Base-by-base conservation (phyloP, 176 grass and related monocot species). In the Triticum turgidum region DNA sequence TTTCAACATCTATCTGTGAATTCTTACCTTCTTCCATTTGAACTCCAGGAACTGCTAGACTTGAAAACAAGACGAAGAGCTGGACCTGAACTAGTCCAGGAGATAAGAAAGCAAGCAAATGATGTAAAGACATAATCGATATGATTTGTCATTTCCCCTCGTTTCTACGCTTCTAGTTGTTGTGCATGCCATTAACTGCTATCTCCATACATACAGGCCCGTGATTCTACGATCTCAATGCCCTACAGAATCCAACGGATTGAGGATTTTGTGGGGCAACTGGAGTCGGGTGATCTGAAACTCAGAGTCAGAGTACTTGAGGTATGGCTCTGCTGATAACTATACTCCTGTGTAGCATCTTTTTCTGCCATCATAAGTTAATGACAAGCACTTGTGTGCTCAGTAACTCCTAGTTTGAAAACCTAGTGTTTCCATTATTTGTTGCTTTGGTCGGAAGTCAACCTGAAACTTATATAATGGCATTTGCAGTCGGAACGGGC, bases 71-170 rank as follows among this genome's bases (percentile, higher is more conserved):
- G 84, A 32, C 88, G 39, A 76, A 82, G 69, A 80, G 61, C 59
- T 69, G 93, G 93, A 62, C 86, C 90, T 79, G 73, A 92, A 87
- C 30, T 98, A 59, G 96, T 98, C 51, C 76, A 85, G 77, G 93
- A 98, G 78, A 89, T 98, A 82, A 87, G 93, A 79, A 98, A 95
- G 81, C 96, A 98, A 92, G 96, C 96, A 82, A 98, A 95, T 88
- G 93, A 94, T 84, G 96, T 98, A 87, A 86, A 89, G 22, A 61
- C 22, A 78, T 61, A 61, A 18, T 68, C 54, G 45, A 85, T 77
- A 39, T 66, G 14, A 2, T 37, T 67, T 78, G 49, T 65, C 21
- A 30, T 49, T 47, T 33, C 5, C 11, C 33, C 13, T 7, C 62
- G 73, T 54, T 65, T 52, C 54, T 54, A 65, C 25, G 49, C 14